Percentiles rank a stretch among this genome's conserved stretches.
Evolutionary conservation across 352 stramenopile genomes (phyloP).

Genomic region (Globisporangium cystogenes): DNA sequence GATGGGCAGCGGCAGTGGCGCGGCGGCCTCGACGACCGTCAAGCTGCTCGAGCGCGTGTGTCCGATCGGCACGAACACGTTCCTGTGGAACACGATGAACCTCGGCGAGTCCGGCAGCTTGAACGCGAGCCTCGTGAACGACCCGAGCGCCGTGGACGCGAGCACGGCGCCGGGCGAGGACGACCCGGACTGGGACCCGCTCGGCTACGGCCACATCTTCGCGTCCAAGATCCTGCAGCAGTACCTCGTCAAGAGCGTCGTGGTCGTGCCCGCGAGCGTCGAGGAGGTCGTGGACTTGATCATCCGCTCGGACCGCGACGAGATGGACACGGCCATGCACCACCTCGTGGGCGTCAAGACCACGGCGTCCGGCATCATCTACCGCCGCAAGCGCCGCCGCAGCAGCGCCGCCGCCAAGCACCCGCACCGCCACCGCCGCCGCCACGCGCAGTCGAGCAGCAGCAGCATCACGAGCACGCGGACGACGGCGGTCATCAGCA

Average conservation of each 20-base stretch:
- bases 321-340: slow-evolving; percentile 67
- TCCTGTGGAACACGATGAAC: slow-evolving; percentile 63
- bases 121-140: slow-evolving; percentile 4
- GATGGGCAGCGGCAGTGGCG: no score
- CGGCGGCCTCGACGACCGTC: slow-evolving; percentile 16
- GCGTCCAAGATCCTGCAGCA: slow-evolving; percentile 61
- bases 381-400: slow-evolving; percentile 27
- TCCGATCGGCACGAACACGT: slow-evolving; percentile 50
- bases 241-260: slow-evolving; percentile 67
- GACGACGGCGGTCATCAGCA: background rate
- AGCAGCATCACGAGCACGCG: slow-evolving; percentile 15
- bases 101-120: slow-evolving; percentile 25
- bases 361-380: slow-evolving; percentile 47
- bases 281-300: slow-evolving; percentile 66
- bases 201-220: slow-evolving; percentile 29
- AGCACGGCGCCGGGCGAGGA: slow-evolving; percentile 12
- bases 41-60: slow-evolving; percentile 57
- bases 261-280: slow-evolving; percentile 50
- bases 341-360: slow-evolving; percentile 63
- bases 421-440: slow-evolving; percentile 1
- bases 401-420: background rate
- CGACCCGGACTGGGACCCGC: slow-evolving; percentile 26
- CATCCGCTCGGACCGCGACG: slow-evolving; percentile 49
- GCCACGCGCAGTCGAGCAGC: slow-evolving; percentile 1
- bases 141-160: slow-evolving; percentile 3